Evolutionary conservation across 83 land plant genomes (phyloP), one percentile per base, ranked within the genome.

Genomic region (Thuja plicata): DNA sequence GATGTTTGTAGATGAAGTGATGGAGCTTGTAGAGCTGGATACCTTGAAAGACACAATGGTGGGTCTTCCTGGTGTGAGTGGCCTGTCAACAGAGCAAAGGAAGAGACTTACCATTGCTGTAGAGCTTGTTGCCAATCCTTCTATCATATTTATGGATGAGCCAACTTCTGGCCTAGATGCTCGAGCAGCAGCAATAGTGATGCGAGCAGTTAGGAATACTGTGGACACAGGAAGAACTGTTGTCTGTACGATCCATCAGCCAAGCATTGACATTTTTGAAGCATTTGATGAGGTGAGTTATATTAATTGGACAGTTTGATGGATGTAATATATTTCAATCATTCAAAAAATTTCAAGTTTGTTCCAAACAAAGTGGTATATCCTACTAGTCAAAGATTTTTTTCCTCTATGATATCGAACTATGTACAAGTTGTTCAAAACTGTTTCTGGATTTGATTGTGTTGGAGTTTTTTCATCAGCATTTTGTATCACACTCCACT

Each of bases 61-160:
- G 84, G 84, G 84, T 24, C 84, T 81, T 43, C 84, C 84, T 81
- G 84, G 84, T 27, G 84, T 81, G 84, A 81, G 84, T 81, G 84
- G 84, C 13, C 84, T 81, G 17, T 81, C 84, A 41, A 81, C 84
- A 24, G 84, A 81, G 84, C 84, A 81, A 81, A 43, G 84, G 50
- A 81, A 81, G 84, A 81, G 84, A 81, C 84, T 81, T 24, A 81
- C 84, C n/a, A 81, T 81, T 81, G 84, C 84, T 43, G 84, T 81
- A 43, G 84, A 81, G 15, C 84, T 81, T 81, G 84, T 81, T 81
- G 50, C 84, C 27, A 81, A 81, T 81, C 84, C 84, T 43, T 43
- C 84, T 15, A 81, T 81, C 32, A 81, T 81, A 41, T 81, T 81
- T 46, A 81, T 81, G 84, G 84, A 81, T 43, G 84, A 81, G 50